A percentile compares a stretch with the other conserved stretches of the same genome.
These are phyloP conservation scores for Ophiobolus disseminans DNA, from an alignment of 2,329 filamentous ascomycete species.

Conservation along the genomic window DNA sequence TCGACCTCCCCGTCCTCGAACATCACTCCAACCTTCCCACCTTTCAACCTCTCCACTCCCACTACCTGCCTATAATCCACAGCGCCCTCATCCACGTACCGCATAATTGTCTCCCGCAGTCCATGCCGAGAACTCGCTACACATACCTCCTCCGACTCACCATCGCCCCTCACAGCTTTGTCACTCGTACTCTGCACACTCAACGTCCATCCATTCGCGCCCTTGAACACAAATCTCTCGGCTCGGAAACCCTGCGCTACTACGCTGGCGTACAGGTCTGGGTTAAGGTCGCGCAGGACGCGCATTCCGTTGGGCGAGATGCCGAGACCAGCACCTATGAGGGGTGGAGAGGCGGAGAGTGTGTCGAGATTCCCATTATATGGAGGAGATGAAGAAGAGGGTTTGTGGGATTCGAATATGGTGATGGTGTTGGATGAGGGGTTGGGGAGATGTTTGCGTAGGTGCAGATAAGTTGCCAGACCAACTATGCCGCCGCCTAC, in stretches of 20 bases:
- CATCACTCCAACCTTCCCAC: slow-evolving; percentile 13
- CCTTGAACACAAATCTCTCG: slow-evolving; percentile 29
- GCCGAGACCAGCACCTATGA: slow-evolving; percentile 36
- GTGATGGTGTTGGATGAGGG: slow-evolving; percentile 22
- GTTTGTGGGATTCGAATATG: slow-evolving; percentile 34
- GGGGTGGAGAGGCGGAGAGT: slow-evolving; percentile 19
- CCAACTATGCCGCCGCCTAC: slow-evolving; percentile 23
- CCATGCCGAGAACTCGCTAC: slow-evolving; percentile 29
- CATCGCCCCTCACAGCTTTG: slow-evolving; percentile 3
- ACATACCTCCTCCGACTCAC: slow-evolving; percentile 19
- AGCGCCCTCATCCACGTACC: slow-evolving; percentile 13
- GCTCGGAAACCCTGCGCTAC: slow-evolving; percentile 25
- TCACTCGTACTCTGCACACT: slow-evolving; percentile 22
- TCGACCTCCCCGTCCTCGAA: slow-evolving; percentile 18
- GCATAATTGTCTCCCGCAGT: slow-evolving; percentile 29
- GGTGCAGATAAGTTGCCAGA: slow-evolving; percentile 29
- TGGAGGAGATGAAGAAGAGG: background rate
- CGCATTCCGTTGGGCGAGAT: slow-evolving; percentile 39
- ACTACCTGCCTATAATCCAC: slow-evolving; percentile 23
- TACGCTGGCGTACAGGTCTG: slow-evolving; percentile 23
- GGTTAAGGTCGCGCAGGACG: slow-evolving; percentile 24
- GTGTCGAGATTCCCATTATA: slow-evolving; percentile 6
- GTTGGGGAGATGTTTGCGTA: slow-evolving; percentile 31
- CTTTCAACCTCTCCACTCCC: slow-evolving; percentile 7
- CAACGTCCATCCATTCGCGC: slow-evolving; percentile 26